These are phyloP conservation scores for Venustampulla echinocandica DNA, from an alignment of 495 filamentous ascomycete genomes.

Conservation along the genomic window DNA sequence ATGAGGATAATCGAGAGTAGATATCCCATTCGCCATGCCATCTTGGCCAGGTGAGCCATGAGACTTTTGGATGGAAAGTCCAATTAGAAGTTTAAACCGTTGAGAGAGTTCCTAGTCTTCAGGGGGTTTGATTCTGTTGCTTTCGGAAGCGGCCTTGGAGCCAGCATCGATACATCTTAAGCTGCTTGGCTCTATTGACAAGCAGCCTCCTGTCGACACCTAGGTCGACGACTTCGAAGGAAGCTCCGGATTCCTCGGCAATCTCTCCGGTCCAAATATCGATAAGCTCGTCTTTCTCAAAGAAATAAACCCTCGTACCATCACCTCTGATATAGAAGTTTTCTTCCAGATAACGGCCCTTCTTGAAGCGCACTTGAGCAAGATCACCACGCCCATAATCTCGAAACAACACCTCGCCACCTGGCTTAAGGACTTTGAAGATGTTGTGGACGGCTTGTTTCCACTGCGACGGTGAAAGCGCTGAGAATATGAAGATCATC, in stretches of 20 bases:
- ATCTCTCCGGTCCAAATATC: constrained; percentile 56
- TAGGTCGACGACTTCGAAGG: constrained; percentile 65
- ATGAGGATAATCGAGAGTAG: too few relatives aligned
- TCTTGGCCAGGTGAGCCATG: too few relatives aligned
- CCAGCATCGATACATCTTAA: constrained; percentile 99
- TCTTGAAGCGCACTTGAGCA: constrained; percentile 94
- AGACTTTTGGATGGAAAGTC: too few relatives aligned
- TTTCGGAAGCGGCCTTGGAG: constrained; percentile 88
- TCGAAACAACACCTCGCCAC: constrained; percentile 82
- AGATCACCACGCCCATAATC: constrained; percentile 95
- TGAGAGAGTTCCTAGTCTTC: too few relatives aligned
- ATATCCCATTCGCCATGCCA: too few relatives aligned
- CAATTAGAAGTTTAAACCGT: too few relatives aligned
- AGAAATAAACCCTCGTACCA: constrained; percentile 95
- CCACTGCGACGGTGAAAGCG: constrained; percentile 81
- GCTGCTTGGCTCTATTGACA: constrained; percentile 78
- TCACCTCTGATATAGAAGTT: constrained; percentile 96
- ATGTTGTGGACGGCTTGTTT: constrained; percentile 72
- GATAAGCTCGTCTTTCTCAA: constrained; percentile 73
- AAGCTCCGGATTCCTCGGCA: constrained; percentile 21
- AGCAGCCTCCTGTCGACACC: constrained; percentile 79
- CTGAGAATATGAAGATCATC: constrained; percentile 96
- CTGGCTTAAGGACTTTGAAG: constrained; percentile 70
- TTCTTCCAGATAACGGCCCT: constrained; percentile 82
- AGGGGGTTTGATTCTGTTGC: constrained; percentile 18